phyloP scores from a whole-genome alignment of 75 land plant genomes.

The Picea sitchensis region DNA sequence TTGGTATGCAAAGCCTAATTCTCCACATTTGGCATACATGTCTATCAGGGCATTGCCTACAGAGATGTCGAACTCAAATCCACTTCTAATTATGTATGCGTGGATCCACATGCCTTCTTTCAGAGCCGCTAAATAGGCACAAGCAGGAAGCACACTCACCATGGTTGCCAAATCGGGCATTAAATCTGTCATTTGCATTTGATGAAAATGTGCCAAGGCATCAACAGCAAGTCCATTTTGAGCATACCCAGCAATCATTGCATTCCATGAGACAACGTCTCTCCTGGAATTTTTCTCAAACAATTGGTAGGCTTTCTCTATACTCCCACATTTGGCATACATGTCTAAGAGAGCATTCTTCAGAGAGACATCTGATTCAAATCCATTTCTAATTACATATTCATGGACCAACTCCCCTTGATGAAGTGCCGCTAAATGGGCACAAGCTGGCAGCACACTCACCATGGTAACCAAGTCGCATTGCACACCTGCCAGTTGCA shows the following conservation, averaged over 20 bases:
- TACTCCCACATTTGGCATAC: slow-evolving; percentile 26
- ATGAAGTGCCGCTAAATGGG: slow-evolving; percentile 11
- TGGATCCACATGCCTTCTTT: slow-evolving; percentile 37
- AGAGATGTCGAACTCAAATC: slow-evolving; percentile 29
- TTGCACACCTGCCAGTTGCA: slow-evolving; percentile 9
- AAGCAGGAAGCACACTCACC: slow-evolving; percentile 33
- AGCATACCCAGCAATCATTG: slow-evolving; percentile 21
- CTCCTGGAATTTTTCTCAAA: slow-evolving; percentile 12
- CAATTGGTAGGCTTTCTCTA: slow-evolving; percentile 12
- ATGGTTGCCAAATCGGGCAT: slow-evolving; percentile 18
- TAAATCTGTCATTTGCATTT: slow-evolving; percentile 16
- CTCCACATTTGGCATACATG: slow-evolving; percentile 54
- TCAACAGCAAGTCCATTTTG: slow-evolving; percentile 21
- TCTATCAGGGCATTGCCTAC: slow-evolving; percentile 54
- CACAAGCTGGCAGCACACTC: slow-evolving; percentile 13
- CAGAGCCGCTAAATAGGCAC: slow-evolving; percentile 24
- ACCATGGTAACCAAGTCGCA: slow-evolving; percentile 10
- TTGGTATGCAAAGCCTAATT: slow-evolving; percentile 21
- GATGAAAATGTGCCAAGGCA: slow-evolving; percentile 14
- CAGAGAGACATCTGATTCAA: slow-evolving; percentile 5
- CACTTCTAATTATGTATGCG: slow-evolving; percentile 33
- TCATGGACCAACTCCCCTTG: slow-evolving; percentile 8
- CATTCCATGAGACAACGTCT: slow-evolving; percentile 22
- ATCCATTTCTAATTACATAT: background rate
- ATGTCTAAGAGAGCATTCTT: slow-evolving; percentile 20